Conservation (phyloP, 2,329 filamentous ascomycete species). For the Talaromyces verruculosus region DNA sequence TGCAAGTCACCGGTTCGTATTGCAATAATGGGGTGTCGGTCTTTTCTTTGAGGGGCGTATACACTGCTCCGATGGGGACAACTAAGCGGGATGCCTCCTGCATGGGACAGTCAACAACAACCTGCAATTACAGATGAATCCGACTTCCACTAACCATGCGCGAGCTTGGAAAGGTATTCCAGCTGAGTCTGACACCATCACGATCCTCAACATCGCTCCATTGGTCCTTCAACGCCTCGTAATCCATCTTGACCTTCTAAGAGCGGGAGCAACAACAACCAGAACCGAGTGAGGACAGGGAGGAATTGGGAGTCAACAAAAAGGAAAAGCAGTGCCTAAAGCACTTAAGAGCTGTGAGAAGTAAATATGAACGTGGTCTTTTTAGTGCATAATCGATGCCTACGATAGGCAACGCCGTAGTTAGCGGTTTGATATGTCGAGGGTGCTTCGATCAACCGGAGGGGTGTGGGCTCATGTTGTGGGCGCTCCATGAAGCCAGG, state of each 20-base stretch:
- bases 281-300: slow-evolving; percentile 10
- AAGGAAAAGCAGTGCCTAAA: slow-evolving; percentile 24
- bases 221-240: slow-evolving; percentile 88
- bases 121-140: slow-evolving; percentile 21
- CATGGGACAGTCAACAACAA: slow-evolving; percentile 23
- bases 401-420: slow-evolving; percentile 32
- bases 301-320: slow-evolving; percentile 23
- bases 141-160: slow-evolving; percentile 70
- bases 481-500: slow-evolving; percentile 43
- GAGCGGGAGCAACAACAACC: slow-evolving; percentile 23
- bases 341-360: slow-evolving; percentile 25
- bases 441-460: slow-evolving; percentile 30
- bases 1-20: slow-evolving; percentile 96
- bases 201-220: slow-evolving; percentile 96
- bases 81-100: slow-evolving; percentile 92
- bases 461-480: slow-evolving; percentile 32
- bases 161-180: slow-evolving; percentile 98
- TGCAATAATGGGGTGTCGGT: slow-evolving; percentile 80
- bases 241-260: slow-evolving; percentile 67
- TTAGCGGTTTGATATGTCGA: slow-evolving; percentile 27
- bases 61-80: slow-evolving; percentile 92
- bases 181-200: slow-evolving; percentile 92
- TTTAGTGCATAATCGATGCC: slow-evolving; percentile 34
- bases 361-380: neutral
- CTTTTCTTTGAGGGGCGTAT: slow-evolving; percentile 95